These are phyloP conservation scores for Isabelozyma pseudorhagii DNA, from an alignment of 805 yeast genomes.

Conservation along the genomic window DNA sequence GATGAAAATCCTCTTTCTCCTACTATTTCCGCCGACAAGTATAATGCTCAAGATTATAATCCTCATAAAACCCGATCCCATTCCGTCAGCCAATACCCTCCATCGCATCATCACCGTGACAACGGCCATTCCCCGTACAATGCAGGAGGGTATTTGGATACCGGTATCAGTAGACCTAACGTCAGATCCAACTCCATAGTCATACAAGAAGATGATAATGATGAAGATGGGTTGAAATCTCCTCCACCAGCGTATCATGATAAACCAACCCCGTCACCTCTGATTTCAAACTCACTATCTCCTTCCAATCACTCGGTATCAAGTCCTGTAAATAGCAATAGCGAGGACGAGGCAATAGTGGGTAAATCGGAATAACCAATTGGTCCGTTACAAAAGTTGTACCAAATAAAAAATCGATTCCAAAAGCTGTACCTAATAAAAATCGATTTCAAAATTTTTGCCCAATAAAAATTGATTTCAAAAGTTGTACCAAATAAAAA, in stretches of 20 bases:
- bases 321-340: not conserved
- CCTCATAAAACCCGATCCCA: conserved; percentile 23
- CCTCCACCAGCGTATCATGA: conserved; percentile 11
- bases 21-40: conserved; percentile 4
- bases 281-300: not conserved
- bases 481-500: not conserved
- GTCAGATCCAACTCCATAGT: conserved; percentile 10
- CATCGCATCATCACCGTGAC: conserved; percentile 19
- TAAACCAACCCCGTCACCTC: not conserved
- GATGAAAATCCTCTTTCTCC: conserved; percentile 15
- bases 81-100: conserved; percentile 47
- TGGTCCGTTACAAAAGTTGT: not conserved
- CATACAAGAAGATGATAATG: conserved; percentile 3
- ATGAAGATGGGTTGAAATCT: conserved; percentile 11
- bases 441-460: not conserved
- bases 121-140: conserved; percentile 8
- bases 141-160: conserved; percentile 32
- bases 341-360: conserved; percentile 27
- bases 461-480: not conserved
- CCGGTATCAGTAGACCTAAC: not conserved
- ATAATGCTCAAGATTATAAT: not conserved
- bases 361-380: conserved; percentile 30
- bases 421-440: not conserved
- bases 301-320: not conserved
- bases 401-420: not conserved